Conservation (phyloP, 768 basidiomycete genomes). For the Leccinum longicurvipes region DNA sequence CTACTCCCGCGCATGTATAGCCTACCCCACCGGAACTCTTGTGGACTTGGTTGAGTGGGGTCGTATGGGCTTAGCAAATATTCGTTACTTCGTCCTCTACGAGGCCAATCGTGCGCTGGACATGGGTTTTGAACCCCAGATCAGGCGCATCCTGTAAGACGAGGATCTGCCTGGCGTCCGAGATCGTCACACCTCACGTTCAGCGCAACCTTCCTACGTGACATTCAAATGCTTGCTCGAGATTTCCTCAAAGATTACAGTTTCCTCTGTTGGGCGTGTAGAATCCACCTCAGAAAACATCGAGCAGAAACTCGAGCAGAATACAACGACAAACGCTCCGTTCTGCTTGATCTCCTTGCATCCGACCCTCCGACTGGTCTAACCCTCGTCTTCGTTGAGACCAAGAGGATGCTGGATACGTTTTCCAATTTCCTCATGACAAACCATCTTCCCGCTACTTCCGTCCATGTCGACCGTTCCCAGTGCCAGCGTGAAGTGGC, state of each 20-base stretch:
- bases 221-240: conserved; percentile 94
- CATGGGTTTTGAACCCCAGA: conserved; percentile 99
- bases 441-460: conserved; percentile 84
- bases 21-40: conserved; percentile 94
- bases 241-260: conserved; percentile 99
- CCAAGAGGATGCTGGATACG: conserved; percentile 99
- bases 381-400: conserved; percentile 97
- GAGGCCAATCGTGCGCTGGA: conserved; percentile 99
- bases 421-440: conserved; percentile 91
- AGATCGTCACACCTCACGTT: conserved; percentile 99
- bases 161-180: conserved; percentile 94
- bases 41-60: conserved; percentile 98
- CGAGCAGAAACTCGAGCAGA: conserved; percentile 99
- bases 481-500: conserved; percentile 98
- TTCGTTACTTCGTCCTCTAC: conserved; percentile 97
- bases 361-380: conserved; percentile 70
- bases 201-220: conserved; percentile 97
- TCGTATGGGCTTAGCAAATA: conserved; percentile 91
- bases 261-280: conserved; percentile 96
- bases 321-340: conserved; percentile 94
- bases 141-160: conserved; percentile 94
- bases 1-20: conserved; percentile 76
- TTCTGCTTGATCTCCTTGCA: conserved; percentile 88
- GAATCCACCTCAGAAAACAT: conserved; percentile 99
- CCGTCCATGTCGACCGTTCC: conserved; percentile 96